Base-by-base conservation (phyloP, 2,329 filamentous ascomycete species). In the Aspergillus arachidicola region DNA sequence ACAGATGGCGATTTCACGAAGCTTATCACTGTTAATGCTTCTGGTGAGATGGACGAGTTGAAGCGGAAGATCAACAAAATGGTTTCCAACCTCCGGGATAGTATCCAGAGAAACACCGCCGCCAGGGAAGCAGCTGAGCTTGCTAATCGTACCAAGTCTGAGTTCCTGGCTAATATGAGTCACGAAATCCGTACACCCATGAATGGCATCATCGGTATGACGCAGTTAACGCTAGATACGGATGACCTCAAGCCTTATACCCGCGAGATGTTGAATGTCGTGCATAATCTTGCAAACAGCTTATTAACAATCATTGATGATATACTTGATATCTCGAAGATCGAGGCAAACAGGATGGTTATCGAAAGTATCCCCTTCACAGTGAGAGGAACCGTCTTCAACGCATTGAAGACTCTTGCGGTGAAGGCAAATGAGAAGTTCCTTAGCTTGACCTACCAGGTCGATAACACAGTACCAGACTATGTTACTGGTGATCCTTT, bases 51-150 rank as follows among this genome's bases (percentile, higher is more conserved):
- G 95, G 95, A 98, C 79, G 94, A 98, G 78, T 85, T 99, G 71
- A 99, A 99, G 81, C 89, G 94, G 73, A 98, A 98, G 84, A 98
- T 99, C 85, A 99, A 98, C 77, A 92, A 96, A 82, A 99, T 99
- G 95, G 94, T 98, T 59, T 95, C 92, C 76, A 97, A 96, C 75
- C 82, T 99, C 66, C 86, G 94, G 70, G 95, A 98, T 80, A 96
- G 92, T 84, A 97, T 99, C 70, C 94, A 98, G 78, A 89, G 93
- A 76, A 99, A 98, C 77, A 97, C 94, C 3, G 92, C 94, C 69
- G 95, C 95, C 62, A 91, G 95, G 79, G 94, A 98, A 79, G 94
- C 94, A 54, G 95, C 95, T 72, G 95, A 99, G 77, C 83, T 97
- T 76, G 95, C 95, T 67, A 98, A 97, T 83, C 94, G 96, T 81